phyloP scores from a whole-genome alignment of 257 asterid genomes.

The Fraxinus excelsior region DNA sequence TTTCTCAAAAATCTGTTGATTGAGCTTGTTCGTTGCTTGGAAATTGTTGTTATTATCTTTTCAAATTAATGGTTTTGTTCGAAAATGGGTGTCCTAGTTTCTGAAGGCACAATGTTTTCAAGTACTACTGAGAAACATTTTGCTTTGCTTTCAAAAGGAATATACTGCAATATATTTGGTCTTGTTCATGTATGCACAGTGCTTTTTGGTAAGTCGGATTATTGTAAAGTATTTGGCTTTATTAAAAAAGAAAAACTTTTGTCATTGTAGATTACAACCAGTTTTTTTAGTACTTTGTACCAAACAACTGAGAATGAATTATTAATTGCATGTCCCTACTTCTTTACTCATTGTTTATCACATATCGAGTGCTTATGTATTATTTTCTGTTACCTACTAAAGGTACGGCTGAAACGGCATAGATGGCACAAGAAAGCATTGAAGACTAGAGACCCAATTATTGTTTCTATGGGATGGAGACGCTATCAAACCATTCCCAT shows the following conservation, averaged over 20 bases:
- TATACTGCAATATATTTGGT: too few species aligned
- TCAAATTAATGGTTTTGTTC: neutral
- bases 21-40: neutral
- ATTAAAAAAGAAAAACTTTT: too few species aligned
- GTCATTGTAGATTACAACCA: too few species aligned
- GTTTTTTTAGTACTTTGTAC: too few species aligned
- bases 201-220: too few species aligned
- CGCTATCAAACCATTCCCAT: constrained; percentile 90
- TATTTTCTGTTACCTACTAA: constrained; percentile 21
- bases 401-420: constrained; percentile 90
- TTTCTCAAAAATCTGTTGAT: too few species aligned
- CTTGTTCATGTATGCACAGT: too few species aligned
- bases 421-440: constrained; percentile 96
- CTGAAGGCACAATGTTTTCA: neutral
- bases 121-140: neutral
- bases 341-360: neutral
- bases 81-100: neutral
- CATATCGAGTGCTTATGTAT: neutral
- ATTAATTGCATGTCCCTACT: too few species aligned
- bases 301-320: too few species aligned
- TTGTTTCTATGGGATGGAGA: constrained; percentile 98
- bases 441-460: constrained; percentile 97
- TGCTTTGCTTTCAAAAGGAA: too few species aligned
- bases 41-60: too few species aligned
- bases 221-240: too few species aligned